Evolutionary conservation across 2,329 filamentous ascomycete species (phyloP).

Genomic region (Sporothrix variecibatus): DNA sequence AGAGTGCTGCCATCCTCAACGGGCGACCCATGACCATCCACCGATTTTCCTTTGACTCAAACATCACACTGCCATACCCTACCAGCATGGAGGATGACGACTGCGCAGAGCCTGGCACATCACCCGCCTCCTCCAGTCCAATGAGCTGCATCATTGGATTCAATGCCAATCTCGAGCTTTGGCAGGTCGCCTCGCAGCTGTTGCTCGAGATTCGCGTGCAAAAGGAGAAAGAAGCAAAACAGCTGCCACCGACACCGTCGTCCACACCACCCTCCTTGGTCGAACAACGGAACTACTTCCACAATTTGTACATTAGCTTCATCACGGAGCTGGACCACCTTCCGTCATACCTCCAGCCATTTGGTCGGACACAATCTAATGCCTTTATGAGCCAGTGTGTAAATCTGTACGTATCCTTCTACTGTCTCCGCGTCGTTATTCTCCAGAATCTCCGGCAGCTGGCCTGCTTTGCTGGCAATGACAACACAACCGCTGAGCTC

Average conservation of each 20-base stretch:
- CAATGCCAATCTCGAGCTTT: neutral
- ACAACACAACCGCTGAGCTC: neutral
- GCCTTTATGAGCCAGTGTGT: neutral
- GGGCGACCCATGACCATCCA: constrained; percentile 48
- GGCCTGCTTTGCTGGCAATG: neutral
- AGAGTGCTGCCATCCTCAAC: constrained; percentile 44
- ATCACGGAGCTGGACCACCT: neutral
- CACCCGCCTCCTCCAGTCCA: neutral
- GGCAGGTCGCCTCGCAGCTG: neutral
- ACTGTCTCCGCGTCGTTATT: neutral
- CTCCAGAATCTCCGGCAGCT: neutral
- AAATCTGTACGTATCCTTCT: neutral
- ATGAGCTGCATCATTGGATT: neutral
- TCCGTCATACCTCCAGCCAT: neutral
- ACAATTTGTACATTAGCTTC: neutral
- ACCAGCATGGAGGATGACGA: neutral
- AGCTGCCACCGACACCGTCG: neutral
- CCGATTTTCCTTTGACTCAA: constrained; percentile 38
- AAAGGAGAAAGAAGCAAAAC: neutral
- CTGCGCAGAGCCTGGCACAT: neutral
- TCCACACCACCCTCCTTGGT: neutral
- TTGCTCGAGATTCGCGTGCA: neutral
- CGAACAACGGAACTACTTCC: neutral
- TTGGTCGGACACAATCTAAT: neutral
- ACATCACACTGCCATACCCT: neutral